These are phyloP conservation scores for Phaffomyces opuntiae DNA, from an alignment of 805 yeast genomes.

Conservation along the genomic window DNA sequence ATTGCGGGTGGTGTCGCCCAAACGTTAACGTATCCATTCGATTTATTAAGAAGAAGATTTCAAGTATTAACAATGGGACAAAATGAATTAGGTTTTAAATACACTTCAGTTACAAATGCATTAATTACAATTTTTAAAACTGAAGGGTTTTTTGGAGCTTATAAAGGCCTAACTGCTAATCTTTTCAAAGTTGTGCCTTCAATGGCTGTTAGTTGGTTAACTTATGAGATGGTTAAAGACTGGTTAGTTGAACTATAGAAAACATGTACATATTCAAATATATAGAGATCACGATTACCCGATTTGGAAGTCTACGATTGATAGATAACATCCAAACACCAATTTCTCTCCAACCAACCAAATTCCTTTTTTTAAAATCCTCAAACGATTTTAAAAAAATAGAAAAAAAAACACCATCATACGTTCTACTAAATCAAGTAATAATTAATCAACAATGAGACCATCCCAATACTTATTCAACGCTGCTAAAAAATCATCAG, in stretches of 20 bases:
- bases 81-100: slow-evolving; percentile 71
- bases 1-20: slow-evolving; percentile 86
- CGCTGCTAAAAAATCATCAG: slow-evolving; percentile 34
- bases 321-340: slow-evolving; percentile 3
- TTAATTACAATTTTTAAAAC: slow-evolving; percentile 54
- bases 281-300: background rate
- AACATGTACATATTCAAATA: background rate
- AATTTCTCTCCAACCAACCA: slow-evolving; percentile 10
- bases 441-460: slow-evolving; percentile 32
- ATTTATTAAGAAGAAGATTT: slow-evolving; percentile 78
- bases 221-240: slow-evolving; percentile 67
- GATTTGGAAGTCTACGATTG: slow-evolving; percentile 2
- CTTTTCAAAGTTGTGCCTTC: slow-evolving; percentile 87
- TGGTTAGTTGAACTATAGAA: slow-evolving; percentile 13
- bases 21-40: slow-evolving; percentile 86
- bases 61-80: slow-evolving; percentile 84
- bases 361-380: slow-evolving; percentile 3
- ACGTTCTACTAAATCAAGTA: background rate
- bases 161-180: slow-evolving; percentile 72
- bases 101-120: slow-evolving; percentile 72
- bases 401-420: slow-evolving; percentile 1
- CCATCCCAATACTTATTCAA: slow-evolving; percentile 38
- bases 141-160: slow-evolving; percentile 72
- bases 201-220: slow-evolving; percentile 94
- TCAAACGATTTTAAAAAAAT: background rate